phyloP scores from a whole-genome alignment of 257 asterid species.

The Fraxinus pennsylvanica region DNA sequence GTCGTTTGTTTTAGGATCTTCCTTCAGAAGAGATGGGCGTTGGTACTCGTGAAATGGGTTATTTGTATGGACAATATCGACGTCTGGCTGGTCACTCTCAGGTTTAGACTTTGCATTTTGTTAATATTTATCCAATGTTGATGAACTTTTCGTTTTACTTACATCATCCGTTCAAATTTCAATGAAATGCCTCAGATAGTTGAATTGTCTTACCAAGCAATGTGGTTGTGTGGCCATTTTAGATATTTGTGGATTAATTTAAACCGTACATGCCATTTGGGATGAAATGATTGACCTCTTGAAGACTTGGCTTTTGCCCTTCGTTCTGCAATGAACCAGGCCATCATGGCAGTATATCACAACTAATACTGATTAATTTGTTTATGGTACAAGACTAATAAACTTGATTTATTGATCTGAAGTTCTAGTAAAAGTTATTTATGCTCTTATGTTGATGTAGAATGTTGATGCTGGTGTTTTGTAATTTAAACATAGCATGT shows the following conservation, averaged over 20 bases:
- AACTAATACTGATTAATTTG: conserved; percentile 8
- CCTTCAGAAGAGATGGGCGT: conserved; percentile 99
- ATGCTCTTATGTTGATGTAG: not conserved
- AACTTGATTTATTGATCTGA: not conserved
- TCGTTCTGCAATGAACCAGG: not conserved
- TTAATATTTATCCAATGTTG: conserved; percentile 5
- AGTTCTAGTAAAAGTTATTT: conserved; percentile 12
- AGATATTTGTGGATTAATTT: not conserved
- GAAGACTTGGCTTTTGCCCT: conserved; percentile 9
- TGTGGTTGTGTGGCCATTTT: not conserved
- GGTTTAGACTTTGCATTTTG: conserved; percentile 45
- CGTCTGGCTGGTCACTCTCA: conserved; percentile 95
- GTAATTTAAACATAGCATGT: not conserved
- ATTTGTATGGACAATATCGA: conserved; percentile 89
- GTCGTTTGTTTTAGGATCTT: conserved; percentile 65
- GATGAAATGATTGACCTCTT: conserved; percentile 12
- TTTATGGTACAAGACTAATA: conserved; percentile 13
- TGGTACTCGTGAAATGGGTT: conserved; percentile 98
- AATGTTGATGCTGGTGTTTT: not conserved
- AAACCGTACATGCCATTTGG: not conserved
- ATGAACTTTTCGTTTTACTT: not conserved
- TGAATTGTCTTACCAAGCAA: conserved; percentile 1
- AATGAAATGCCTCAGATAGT: not conserved
- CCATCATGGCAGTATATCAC: not conserved
- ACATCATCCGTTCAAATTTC: not conserved